Evolutionary conservation across 352 stramenopile genomes (phyloP).

Genomic region (Phytophthora pini): DNA sequence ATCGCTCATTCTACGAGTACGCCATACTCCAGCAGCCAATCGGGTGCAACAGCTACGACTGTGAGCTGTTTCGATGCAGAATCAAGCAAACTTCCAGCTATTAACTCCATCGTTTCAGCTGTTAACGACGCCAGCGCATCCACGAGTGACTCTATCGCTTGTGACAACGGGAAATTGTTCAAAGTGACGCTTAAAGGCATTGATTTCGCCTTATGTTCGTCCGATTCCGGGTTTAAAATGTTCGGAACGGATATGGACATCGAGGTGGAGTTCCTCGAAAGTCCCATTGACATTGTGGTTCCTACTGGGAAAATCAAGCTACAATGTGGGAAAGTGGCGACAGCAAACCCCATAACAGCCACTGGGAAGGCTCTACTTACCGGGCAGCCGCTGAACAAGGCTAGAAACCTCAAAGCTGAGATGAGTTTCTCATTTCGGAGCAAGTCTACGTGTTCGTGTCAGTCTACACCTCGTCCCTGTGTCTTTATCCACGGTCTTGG

Average conservation of each 20-base stretch:
- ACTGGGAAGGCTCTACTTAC: constrained; percentile 5
- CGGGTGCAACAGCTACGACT: not conserved
- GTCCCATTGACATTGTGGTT: constrained; percentile 14
- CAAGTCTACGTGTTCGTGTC: constrained; percentile 10
- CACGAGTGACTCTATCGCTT: not conserved
- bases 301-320: constrained; percentile 1
- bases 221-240: constrained; percentile 13
- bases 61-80: constrained; percentile 22
- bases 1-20: constrained; percentile 25
- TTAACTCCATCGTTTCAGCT: constrained; percentile 19
- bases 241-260: constrained; percentile 21
- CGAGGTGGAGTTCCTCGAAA: constrained; percentile 18
- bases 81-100: constrained; percentile 9
- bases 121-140: constrained; percentile 1
- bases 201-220: constrained; percentile 17
- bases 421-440: constrained; percentile 6
- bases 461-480: constrained; percentile 17
- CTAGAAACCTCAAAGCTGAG: constrained; percentile 5
- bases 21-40: constrained; percentile 10
- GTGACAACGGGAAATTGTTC: constrained; percentile 6
- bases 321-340: constrained; percentile 5
- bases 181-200: constrained; percentile 14
- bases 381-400: not conserved
- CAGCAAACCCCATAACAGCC: not conserved
- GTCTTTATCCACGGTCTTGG: constrained; percentile 23